phyloP scores from a whole-genome alignment of 2,329 filamentous ascomycete species.

The Calonectria naviculata region DNA sequence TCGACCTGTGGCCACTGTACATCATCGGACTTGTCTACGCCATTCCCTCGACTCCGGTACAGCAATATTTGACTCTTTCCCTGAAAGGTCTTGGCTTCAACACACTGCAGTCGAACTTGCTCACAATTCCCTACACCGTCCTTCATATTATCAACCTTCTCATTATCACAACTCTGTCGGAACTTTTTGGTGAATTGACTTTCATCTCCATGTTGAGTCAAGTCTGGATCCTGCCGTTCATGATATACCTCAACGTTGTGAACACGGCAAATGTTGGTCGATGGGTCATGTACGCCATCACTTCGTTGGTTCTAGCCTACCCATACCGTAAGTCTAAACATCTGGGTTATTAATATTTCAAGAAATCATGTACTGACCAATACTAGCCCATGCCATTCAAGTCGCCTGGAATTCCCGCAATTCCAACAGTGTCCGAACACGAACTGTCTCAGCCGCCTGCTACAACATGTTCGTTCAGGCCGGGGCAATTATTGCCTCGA shows the following conservation, averaged over 20 bases:
- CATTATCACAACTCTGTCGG: conserved; percentile 44
- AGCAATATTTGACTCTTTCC: conserved; percentile 69
- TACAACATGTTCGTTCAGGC: conserved; percentile 61
- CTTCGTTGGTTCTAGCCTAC: conserved; percentile 15
- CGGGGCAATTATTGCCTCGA: conserved; percentile 43
- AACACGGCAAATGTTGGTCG: conserved; percentile 7
- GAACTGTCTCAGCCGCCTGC: conserved; percentile 66
- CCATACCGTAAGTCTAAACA: conserved; percentile 13
- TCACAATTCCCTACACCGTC: conserved; percentile 68
- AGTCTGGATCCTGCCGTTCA: conserved; percentile 24
- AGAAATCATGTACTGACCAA: not conserved
- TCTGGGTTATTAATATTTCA: not conserved
- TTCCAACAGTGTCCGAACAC: conserved; percentile 67
- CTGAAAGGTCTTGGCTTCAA: conserved; percentile 67
- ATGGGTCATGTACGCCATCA: conserved; percentile 21
- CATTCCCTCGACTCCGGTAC: conserved; percentile 61
- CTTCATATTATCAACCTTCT: conserved; percentile 52
- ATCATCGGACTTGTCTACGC: conserved; percentile 52
- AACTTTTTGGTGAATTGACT: conserved; percentile 48
- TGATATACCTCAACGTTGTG: conserved; percentile 22
- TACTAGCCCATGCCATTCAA: conserved; percentile 19
- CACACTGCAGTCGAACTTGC: conserved; percentile 71
- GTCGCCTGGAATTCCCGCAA: conserved; percentile 56
- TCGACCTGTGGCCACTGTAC: conserved; percentile 60
- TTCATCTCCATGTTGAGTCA: conserved; percentile 27